Conservation (phyloP, 2,329 filamentous ascomycete genomes). For the Grosmannia penicillata region DNA sequence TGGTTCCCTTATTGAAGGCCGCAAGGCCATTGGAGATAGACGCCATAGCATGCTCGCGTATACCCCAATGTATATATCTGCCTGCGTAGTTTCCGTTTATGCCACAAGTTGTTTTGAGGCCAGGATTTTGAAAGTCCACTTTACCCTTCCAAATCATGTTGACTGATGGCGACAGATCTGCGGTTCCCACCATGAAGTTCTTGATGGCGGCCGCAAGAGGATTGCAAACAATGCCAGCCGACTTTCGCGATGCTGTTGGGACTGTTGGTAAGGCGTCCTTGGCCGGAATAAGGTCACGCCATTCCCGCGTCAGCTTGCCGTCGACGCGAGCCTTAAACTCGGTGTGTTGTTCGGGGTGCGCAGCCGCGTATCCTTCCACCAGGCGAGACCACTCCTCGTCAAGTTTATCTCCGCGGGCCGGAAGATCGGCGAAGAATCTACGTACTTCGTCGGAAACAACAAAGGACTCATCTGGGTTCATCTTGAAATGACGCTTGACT, state of each 20-base stretch:
- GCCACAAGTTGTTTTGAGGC: slow-evolving; percentile 6
- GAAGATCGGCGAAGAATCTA: slow-evolving; percentile 35
- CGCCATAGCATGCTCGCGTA: slow-evolving; percentile 48
- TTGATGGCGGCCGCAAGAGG: slow-evolving; percentile 25
- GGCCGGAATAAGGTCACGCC: slow-evolving; percentile 34
- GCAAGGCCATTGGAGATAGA: slow-evolving; percentile 43
- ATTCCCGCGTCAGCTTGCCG: slow-evolving; percentile 32
- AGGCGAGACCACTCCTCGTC: slow-evolving; percentile 33
- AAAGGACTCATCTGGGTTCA: slow-evolving; percentile 33
- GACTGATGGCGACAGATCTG: slow-evolving; percentile 30
- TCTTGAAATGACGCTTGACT: slow-evolving; percentile 35
- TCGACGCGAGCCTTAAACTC: slow-evolving; percentile 32
- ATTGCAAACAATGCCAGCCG: slow-evolving; percentile 32
- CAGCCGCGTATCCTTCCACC: slow-evolving; percentile 6
- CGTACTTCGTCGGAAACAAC: slow-evolving; percentile 28
- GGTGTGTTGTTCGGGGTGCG: slow-evolving; percentile 12
- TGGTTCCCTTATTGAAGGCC: slow-evolving; percentile 33
- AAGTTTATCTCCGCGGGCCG: slow-evolving; percentile 26
- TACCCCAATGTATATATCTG: slow-evolving; percentile 44
- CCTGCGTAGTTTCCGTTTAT: slow-evolving; percentile 22
- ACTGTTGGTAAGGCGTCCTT: slow-evolving; percentile 26
- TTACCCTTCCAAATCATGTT: slow-evolving; percentile 35
- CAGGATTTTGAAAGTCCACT: slow-evolving; percentile 33
- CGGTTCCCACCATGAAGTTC: slow-evolving; percentile 30
- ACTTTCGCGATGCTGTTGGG: slow-evolving; percentile 32